These are phyloP conservation scores for Cyberlindnera subsufficiens DNA, from an alignment of 805 yeast species.

Conservation along the genomic window DNA sequence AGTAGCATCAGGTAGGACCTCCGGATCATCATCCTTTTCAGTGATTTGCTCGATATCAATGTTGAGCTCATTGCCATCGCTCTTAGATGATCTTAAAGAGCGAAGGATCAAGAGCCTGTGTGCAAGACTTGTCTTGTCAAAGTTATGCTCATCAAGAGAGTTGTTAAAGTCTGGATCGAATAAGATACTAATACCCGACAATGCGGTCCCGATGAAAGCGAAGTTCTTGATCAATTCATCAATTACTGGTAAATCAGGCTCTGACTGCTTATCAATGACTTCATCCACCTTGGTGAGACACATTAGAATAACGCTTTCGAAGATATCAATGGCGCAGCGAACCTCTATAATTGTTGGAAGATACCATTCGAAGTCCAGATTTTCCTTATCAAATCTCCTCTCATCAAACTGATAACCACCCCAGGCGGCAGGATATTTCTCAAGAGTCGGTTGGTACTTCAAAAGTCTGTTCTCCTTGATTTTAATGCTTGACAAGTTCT, in stretches of 20 bases:
- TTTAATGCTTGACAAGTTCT: slow-evolving; percentile 56
- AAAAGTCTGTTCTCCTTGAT: slow-evolving; percentile 49
- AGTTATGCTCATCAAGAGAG: slow-evolving; percentile 7
- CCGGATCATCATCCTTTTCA: slow-evolving; percentile 22
- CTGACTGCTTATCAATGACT: slow-evolving; percentile 23
- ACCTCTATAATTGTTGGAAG: slow-evolving; percentile 54
- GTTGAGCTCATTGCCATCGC: slow-evolving; percentile 30
- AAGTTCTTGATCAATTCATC: slow-evolving; percentile 54
- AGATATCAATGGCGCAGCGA: slow-evolving; percentile 53
- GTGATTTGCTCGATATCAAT: slow-evolving; percentile 31
- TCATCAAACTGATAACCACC: slow-evolving; percentile 64
- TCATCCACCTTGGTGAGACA: slow-evolving; percentile 38
- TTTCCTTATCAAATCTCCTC: slow-evolving; percentile 40
- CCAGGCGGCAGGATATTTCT: slow-evolving; percentile 49
- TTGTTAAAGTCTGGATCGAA: slow-evolving; percentile 64
- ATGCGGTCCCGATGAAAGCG: slow-evolving; percentile 48
- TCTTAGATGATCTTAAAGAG: slow-evolving; percentile 29
- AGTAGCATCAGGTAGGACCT: background rate
- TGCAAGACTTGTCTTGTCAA: slow-evolving; percentile 13
- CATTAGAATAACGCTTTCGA: slow-evolving; percentile 40
- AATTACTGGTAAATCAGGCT: slow-evolving; percentile 26
- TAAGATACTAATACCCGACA: slow-evolving; percentile 66
- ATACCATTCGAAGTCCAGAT: slow-evolving; percentile 68
- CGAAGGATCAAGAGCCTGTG: slow-evolving; percentile 28
- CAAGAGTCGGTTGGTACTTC: slow-evolving; percentile 35